A percentile compares a stretch with the other conserved stretches of the same genome.
These are phyloP conservation scores for Candida takata DNA, from an alignment of 805 yeast species.

Conservation along the genomic window DNA sequence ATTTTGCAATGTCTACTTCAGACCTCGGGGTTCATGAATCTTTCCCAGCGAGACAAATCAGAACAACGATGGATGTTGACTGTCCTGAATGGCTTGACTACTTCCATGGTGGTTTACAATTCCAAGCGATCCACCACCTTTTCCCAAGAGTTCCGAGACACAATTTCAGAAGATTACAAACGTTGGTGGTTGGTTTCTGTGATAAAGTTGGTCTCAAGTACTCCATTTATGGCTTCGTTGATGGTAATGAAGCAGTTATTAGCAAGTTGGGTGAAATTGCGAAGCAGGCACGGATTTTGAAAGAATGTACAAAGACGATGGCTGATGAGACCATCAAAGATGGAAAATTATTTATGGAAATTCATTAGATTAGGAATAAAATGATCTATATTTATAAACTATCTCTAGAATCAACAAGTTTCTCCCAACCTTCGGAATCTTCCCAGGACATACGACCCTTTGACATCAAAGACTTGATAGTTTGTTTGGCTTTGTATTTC, in stretches of 20 bases:
- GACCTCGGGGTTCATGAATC: slow-evolving; percentile 78
- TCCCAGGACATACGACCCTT: slow-evolving; percentile 80
- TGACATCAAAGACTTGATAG: slow-evolving; percentile 68
- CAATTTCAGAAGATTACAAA: slow-evolving; percentile 71
- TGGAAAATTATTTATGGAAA: slow-evolving; percentile 15
- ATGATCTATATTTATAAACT: not conserved
- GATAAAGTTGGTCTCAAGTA: slow-evolving; percentile 69
- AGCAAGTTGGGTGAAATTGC: slow-evolving; percentile 67
- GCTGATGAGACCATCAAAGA: slow-evolving; percentile 39
- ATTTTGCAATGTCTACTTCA: slow-evolving; percentile 90
- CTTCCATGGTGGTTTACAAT: slow-evolving; percentile 87
- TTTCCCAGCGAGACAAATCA: slow-evolving; percentile 69
- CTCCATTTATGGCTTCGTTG: slow-evolving; percentile 76
- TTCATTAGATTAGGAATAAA: not conserved
- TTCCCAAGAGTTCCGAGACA: slow-evolving; percentile 89
- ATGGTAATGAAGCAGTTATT: slow-evolving; percentile 70
- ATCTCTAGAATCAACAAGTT: slow-evolving; percentile 36
- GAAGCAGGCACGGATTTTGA: slow-evolving; percentile 67
- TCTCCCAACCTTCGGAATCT: slow-evolving; percentile 70
- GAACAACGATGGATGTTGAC: slow-evolving; percentile 93
- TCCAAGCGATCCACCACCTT: slow-evolving; percentile 85
- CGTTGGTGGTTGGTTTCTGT: slow-evolving; percentile 67
- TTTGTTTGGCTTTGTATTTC: slow-evolving; percentile 74
- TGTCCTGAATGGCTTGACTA: slow-evolving; percentile 92
- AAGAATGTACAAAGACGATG: slow-evolving; percentile 65